Conservation (phyloP, 495 filamentous ascomycete species). For the Penicillium taxi region DNA sequence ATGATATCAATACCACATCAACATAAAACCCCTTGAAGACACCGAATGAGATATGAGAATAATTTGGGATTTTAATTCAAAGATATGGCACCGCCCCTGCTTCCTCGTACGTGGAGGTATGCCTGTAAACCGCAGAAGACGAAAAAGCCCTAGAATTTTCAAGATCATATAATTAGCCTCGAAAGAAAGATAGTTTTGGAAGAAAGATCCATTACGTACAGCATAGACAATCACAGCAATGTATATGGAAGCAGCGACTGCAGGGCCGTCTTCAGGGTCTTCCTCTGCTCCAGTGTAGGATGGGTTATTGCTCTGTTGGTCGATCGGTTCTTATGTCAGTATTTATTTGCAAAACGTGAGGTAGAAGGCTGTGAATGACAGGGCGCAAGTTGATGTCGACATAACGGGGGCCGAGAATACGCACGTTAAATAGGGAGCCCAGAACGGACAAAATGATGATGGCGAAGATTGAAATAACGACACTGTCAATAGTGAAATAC, state of each 20-base stretch:
- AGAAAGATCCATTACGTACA: constrained; percentile 44
- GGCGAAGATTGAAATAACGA: constrained; percentile 80
- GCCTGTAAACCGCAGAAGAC: constrained; percentile 86
- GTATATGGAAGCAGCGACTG: constrained; percentile 76
- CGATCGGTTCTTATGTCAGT: constrained; percentile 6
- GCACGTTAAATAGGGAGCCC: constrained; percentile 67
- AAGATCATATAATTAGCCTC: background rate
- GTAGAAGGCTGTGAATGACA: constrained; percentile 2
- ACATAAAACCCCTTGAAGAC: constrained; percentile 12
- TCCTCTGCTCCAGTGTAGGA: constrained; percentile 67
- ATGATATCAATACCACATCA: constrained; percentile 14
- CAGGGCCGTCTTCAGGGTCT: constrained; percentile 64
- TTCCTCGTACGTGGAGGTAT: constrained; percentile 66
- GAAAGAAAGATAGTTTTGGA: background rate
- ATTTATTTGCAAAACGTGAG: background rate
- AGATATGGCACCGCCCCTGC: constrained; percentile 72
- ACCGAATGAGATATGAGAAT: constrained; percentile 13
- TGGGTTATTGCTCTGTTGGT: constrained; percentile 60
- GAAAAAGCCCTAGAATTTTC: constrained; percentile 60
- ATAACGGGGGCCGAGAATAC: constrained; percentile 1
- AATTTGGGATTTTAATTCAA: constrained; percentile 40
- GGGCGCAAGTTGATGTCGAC: constrained; percentile 4
- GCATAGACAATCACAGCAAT: constrained; percentile 76
- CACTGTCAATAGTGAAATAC: constrained; percentile 39
- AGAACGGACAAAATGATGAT: constrained; percentile 82